Evolutionary conservation across 176 grass and related monocot genomes (phyloP).

Genomic region (barley (Hordeum vulgare)): DNA sequence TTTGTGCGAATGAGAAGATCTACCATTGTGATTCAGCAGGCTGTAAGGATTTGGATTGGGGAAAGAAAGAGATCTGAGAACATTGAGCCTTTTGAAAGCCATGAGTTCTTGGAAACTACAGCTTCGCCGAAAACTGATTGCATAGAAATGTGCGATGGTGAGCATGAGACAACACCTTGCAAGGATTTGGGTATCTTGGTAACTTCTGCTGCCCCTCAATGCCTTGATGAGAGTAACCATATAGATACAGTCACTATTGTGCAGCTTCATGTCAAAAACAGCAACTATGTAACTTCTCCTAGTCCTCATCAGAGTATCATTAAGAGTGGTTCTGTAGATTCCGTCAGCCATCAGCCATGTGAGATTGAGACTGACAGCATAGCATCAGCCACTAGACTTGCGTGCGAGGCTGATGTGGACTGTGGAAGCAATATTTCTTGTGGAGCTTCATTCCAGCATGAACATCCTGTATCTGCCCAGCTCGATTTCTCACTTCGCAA

Average conservation of each 20-base stretch:
- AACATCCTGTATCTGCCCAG: neutral
- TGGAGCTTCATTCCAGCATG: neutral
- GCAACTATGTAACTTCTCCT: neutral
- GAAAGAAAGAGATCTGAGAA: constrained; percentile 10
- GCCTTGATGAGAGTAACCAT: neutral
- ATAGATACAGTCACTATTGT: neutral
- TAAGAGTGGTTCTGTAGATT: neutral
- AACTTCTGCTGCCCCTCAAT: neutral
- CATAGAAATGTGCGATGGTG: constrained; percentile 4
- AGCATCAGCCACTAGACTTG: constrained; percentile 10
- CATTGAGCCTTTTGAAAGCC: constrained; percentile 1
- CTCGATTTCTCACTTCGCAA: neutral
- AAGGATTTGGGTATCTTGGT: neutral
- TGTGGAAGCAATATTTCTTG: constrained; percentile 4
- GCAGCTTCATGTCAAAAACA: neutral
- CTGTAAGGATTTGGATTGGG: constrained; percentile 43
- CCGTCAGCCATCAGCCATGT: neutral
- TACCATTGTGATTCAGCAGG: constrained; percentile 33
- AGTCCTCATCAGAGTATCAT: neutral
- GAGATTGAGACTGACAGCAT: neutral
- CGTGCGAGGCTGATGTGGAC: neutral
- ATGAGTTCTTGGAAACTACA: constrained; percentile 1
- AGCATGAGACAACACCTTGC: neutral
- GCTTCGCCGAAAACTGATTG: constrained; percentile 1
- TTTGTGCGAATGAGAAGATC: constrained; percentile 54